Base-by-base conservation (phyloP, 805 yeast species). In the Yarrowia porcina region DNA sequence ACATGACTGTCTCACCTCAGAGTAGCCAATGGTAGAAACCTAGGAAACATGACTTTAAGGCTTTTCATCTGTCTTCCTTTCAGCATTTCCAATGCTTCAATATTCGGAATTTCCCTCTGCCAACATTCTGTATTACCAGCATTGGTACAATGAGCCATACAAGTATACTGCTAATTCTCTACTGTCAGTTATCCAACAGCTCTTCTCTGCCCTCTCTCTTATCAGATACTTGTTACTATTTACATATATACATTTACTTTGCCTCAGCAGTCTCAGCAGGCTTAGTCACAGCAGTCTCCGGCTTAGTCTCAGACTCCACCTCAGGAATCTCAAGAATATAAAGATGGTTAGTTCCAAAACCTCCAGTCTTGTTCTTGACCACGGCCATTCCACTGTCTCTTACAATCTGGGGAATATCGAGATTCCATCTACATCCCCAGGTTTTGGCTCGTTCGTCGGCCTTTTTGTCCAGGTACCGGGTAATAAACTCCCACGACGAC, bases 361-460 rank as follows among this genome's bases (percentile, higher is more conserved):
- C 97, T 20, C 85, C 85, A 67, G 96, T 79, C 66, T 83, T 84
- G 69, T 89, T 93, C 67, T 84, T 85, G 1, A 91, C 89, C 45
- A 94, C 82, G 67, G 88, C 92, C 63, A 94, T 78, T 0, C 96
- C 96, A 7, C 96, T 86, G 64, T 84, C 85, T 71, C 88, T 92
- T 27, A 94, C 80, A 41, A 94, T 79, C 68, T 88, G 96, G 23
- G 92, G 96, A 67, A 94, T 89, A 71, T 94, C 98, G 66, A 94
- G 77, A 72, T 94, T 94, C 97, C 98, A 94, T 71, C 98, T 80
- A 74, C 99, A 94, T 1, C 97, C 99, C 97, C 98, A 94, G 3
- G 87, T 84, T 64, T 87, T 83, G 76, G 92, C 83, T 74, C 97
- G 86, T 68, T 84, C 83, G 65, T 84, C 91, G 3, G 97, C 92